Evolutionary conservation across 805 yeast genomes (phyloP).

Genomic region (Zygoascus biomembranicola): DNA sequence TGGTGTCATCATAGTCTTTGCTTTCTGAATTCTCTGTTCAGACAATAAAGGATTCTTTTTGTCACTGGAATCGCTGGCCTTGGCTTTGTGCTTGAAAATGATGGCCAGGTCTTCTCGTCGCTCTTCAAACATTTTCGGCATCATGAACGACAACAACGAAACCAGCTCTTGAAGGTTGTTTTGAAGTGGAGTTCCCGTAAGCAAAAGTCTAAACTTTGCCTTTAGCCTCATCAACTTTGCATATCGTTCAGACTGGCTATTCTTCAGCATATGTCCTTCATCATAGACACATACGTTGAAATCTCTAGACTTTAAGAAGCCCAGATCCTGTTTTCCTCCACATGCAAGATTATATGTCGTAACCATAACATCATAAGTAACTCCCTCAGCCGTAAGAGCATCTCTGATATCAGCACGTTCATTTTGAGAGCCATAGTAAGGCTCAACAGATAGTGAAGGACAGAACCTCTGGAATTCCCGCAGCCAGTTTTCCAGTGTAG

Average conservation of each 20-base stretch:
- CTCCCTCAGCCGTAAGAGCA: slow-evolving; percentile 45
- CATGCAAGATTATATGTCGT: slow-evolving; percentile 92
- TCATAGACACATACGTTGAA: slow-evolving; percentile 91
- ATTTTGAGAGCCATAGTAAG: slow-evolving; percentile 81
- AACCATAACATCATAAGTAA: slow-evolving; percentile 74
- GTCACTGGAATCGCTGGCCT: slow-evolving; percentile 43
- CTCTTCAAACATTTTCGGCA: slow-evolving; percentile 74
- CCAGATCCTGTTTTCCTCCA: slow-evolving; percentile 73
- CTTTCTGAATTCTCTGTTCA: slow-evolving; percentile 84
- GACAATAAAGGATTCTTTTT: slow-evolving; percentile 71
- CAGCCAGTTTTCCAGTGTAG: slow-evolving; percentile 95
- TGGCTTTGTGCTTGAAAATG: slow-evolving; percentile 81
- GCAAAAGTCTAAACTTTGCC: slow-evolving; percentile 74
- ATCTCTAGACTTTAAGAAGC: slow-evolving; percentile 61
- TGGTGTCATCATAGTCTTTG: slow-evolving; percentile 98
- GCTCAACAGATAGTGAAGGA: slow-evolving; percentile 72
- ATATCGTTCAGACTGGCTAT: slow-evolving; percentile 81
- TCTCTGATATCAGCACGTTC: slow-evolving; percentile 83
- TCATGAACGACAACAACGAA: slow-evolving; percentile 81
- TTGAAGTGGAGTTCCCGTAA: slow-evolving; percentile 97
- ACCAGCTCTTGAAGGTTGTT: slow-evolving; percentile 86
- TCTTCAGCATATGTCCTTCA: slow-evolving; percentile 96
- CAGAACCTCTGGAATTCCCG: slow-evolving; percentile 88
- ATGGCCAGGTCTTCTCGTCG: slow-evolving; percentile 74
- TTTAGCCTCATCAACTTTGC: slow-evolving; percentile 73